phyloP scores from a whole-genome alignment of 2,329 filamentous ascomycete genomes.

The Aureobasidium sp. region DNA sequence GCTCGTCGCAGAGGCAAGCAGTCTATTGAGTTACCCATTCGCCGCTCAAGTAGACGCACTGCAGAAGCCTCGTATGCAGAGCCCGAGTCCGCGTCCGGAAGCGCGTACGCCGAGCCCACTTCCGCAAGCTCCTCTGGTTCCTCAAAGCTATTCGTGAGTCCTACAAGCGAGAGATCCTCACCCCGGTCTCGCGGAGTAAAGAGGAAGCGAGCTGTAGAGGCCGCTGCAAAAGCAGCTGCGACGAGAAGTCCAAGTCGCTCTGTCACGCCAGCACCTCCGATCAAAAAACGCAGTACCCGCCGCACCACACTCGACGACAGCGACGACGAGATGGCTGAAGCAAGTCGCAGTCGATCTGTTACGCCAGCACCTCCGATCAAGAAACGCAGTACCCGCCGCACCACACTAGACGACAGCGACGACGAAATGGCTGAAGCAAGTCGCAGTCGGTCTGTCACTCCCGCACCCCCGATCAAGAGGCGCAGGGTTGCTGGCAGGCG shows the following conservation, averaged over 20 bases:
- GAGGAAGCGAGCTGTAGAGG: neutral
- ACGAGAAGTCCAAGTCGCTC: neutral
- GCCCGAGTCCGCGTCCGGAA: too few relatives aligned
- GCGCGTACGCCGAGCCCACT: too few relatives aligned
- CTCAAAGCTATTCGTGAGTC: neutral
- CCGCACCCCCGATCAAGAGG: neutral
- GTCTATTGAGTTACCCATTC: neutral
- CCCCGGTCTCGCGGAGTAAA: neutral
- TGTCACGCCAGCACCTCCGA: too few relatives aligned
- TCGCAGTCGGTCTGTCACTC: neutral
- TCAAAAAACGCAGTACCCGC: neutral
- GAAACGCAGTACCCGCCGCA: neutral
- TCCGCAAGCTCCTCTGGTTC: neutral
- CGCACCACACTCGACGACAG: neutral
- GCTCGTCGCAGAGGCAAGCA: neutral
- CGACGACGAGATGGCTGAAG: neutral
- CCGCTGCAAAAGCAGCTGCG: too few relatives aligned
- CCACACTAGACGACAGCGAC: neutral
- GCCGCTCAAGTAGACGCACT: neutral
- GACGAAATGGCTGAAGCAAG: neutral
- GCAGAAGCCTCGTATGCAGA: neutral
- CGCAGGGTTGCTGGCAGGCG: neutral
- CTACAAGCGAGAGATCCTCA: neutral
- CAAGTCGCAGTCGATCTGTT: neutral
- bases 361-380: neutral